A percentile compares a stretch with the other conserved stretches of the same genome.
phyloP scores from a whole-genome alignment of 106 monocot species.

The Amphibolis antarctica region DNA sequence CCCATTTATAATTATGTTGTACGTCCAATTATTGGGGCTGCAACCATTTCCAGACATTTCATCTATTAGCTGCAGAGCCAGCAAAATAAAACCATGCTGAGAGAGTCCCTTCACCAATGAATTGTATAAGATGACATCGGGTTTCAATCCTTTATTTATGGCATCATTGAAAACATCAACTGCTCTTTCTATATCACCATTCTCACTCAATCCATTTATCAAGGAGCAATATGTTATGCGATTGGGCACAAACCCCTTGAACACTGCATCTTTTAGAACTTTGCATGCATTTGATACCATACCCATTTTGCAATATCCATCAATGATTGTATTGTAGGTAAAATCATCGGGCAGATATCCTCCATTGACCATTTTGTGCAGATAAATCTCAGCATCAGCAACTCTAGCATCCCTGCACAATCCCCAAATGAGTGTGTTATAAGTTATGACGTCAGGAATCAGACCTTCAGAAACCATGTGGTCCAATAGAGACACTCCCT shows the following conservation, averaged over 20 bases:
- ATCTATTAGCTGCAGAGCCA: constrained; percentile 64
- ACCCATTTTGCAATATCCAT: constrained; percentile 78
- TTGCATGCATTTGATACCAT: constrained; percentile 33
- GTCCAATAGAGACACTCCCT: constrained; percentile 45
- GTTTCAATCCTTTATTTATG: constrained; percentile 30
- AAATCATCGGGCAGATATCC: constrained; percentile 75
- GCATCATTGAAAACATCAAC: constrained; percentile 59
- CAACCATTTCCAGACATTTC: constrained; percentile 60
- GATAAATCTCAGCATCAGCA: constrained; percentile 52
- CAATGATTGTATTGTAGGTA: constrained; percentile 82
- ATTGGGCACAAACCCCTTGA: constrained; percentile 84
- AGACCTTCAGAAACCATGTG: constrained; percentile 26
- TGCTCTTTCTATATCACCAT: constrained; percentile 71
- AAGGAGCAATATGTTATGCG: constrained; percentile 69
- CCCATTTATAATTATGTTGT: constrained; percentile 71
- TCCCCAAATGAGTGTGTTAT: constrained; percentile 74
- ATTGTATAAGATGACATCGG: constrained; percentile 54
- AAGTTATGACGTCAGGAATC: constrained; percentile 61
- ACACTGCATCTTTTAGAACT: constrained; percentile 62
- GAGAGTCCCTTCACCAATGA: constrained; percentile 69
- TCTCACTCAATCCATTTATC: constrained; percentile 67
- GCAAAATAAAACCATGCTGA: constrained; percentile 52
- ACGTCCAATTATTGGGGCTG: constrained; percentile 65
- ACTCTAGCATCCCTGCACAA: constrained; percentile 54
- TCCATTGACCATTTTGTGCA: constrained; percentile 56